Conservation (phyloP, 163 green algal species). For the Chloroidium sp. region DNA sequence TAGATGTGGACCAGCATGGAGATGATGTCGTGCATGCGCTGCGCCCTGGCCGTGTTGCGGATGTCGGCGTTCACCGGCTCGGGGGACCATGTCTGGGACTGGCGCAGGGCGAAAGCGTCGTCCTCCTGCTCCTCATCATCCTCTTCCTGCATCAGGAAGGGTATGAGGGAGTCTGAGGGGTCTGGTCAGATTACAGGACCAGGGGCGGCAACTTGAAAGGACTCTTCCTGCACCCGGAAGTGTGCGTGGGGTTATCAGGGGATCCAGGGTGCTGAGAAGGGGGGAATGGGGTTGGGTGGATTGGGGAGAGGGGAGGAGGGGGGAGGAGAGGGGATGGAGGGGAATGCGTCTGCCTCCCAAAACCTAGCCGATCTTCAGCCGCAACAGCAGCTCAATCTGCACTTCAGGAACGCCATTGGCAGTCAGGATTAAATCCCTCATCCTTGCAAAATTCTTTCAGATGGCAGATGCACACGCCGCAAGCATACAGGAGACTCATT, state of each 20-base stretch:
- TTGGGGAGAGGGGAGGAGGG: no score
- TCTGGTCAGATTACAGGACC: background rate
- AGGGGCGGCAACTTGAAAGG: background rate
- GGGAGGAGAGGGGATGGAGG: no score
- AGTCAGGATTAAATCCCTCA: no score
- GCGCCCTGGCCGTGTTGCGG: conserved; percentile 28
- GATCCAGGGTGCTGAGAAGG: background rate
- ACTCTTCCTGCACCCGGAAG: background rate
- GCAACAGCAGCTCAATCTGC: no score
- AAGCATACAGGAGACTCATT: no score
- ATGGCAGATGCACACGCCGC: no score
- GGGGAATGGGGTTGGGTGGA: no score
- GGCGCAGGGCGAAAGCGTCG: conserved; percentile 39
- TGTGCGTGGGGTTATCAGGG: background rate
- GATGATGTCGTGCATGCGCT: conserved; percentile 44
- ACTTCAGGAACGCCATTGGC: no score
- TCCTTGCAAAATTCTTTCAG: no score
- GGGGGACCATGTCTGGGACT: conserved; percentile 52
- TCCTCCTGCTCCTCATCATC: conserved; percentile 37
- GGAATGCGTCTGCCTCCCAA: no score
- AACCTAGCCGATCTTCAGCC: no score
- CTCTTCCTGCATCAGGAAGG: conserved; percentile 9
- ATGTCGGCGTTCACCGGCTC: conserved; percentile 25
- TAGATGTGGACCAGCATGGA: conserved; percentile 79
- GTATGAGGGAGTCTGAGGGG: background rate